Conservation (phyloP, 139 green algal genomes). For the Marvania coccoides region DNA sequence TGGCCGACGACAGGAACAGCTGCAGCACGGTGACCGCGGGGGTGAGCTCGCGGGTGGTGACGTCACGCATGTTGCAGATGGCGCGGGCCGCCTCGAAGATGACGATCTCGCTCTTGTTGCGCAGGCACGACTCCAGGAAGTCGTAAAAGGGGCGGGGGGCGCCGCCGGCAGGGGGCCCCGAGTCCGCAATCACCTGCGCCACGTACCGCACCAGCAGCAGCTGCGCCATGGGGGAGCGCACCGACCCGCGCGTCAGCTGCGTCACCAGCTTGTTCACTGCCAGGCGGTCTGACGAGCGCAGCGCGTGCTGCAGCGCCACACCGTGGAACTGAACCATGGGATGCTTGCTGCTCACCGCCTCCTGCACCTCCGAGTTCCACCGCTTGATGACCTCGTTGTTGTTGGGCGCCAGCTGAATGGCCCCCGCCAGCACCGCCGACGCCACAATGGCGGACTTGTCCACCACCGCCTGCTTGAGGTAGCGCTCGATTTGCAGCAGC, state of each 20-base stretch:
- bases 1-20: slow-evolving; percentile 93
- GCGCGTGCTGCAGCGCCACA: slow-evolving; percentile 87
- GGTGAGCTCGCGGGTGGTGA: slow-evolving; percentile 83
- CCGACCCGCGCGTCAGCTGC: slow-evolving; percentile 65
- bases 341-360: slow-evolving; percentile 82
- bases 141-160: slow-evolving; percentile 93
- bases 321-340: slow-evolving; percentile 96
- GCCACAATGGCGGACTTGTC: slow-evolving; percentile 81
- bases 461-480: slow-evolving; percentile 97
- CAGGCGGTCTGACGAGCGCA: slow-evolving; percentile 85
- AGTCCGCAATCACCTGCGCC: slow-evolving; percentile 66
- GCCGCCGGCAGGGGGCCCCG: slow-evolving; percentile 12
- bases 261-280: slow-evolving; percentile 96
- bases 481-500: slow-evolving; percentile 84
- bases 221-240: slow-evolving; percentile 92
- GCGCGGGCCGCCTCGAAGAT: slow-evolving; percentile 91
- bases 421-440: slow-evolving; percentile 69
- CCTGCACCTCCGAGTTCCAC: slow-evolving; percentile 95
- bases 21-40: slow-evolving; percentile 97
- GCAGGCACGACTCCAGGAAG: slow-evolving; percentile 93
- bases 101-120: slow-evolving; percentile 78
- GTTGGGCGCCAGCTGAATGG: slow-evolving; percentile 68
- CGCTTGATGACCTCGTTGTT: slow-evolving; percentile 93
- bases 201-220: slow-evolving; percentile 93
- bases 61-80: slow-evolving; percentile 85